Evolutionary conservation across 768 basidiomycete species (phyloP).

Genomic region (Boletus patriciae): DNA sequence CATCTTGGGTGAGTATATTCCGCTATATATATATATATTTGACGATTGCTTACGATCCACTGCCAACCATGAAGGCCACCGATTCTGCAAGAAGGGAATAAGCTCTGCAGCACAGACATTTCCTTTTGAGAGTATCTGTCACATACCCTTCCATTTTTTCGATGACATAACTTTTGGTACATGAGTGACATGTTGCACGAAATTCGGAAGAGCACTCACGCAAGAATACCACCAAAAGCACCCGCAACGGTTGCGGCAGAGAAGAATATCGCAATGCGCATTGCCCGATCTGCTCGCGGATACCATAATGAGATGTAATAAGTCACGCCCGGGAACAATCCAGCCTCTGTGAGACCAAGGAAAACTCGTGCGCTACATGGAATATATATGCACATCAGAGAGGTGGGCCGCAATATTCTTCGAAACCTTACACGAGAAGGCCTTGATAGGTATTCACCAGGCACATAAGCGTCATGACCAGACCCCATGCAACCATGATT

Average conservation of each 20-base stretch:
- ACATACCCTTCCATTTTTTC: slow-evolving; percentile 36
- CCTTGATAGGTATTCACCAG: slow-evolving; percentile 36
- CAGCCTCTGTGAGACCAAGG: slow-evolving; percentile 50
- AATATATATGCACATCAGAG: not conserved
- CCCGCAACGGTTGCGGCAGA: slow-evolving; percentile 59
- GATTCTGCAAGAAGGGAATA: slow-evolving; percentile 11
- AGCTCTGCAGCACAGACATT: not conserved
- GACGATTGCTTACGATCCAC: slow-evolving; percentile 34
- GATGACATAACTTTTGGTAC: slow-evolving; percentile 34
- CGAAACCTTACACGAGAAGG: slow-evolving; percentile 30
- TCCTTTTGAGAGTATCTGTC: slow-evolving; percentile 13
- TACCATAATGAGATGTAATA: slow-evolving; percentile 62
- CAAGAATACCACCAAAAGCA: slow-evolving; percentile 49
- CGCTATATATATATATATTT: not conserved
- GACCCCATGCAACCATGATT: slow-evolving; percentile 42
- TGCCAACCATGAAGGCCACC: slow-evolving; percentile 38
- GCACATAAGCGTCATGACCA: slow-evolving; percentile 41
- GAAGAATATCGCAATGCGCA: slow-evolving; percentile 63
- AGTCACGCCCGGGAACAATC: slow-evolving; percentile 42
- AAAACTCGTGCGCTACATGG: slow-evolving; percentile 38
- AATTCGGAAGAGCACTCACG: slow-evolving; percentile 31
- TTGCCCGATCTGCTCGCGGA: slow-evolving; percentile 54
- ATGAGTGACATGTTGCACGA: not conserved
- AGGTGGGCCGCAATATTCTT: not conserved
- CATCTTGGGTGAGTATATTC: slow-evolving; percentile 8